Evolutionary conservation across 345 rosid genomes (phyloP), one percentile per base, ranked within the genome.

Genomic region (Gossypium anomalum): DNA sequence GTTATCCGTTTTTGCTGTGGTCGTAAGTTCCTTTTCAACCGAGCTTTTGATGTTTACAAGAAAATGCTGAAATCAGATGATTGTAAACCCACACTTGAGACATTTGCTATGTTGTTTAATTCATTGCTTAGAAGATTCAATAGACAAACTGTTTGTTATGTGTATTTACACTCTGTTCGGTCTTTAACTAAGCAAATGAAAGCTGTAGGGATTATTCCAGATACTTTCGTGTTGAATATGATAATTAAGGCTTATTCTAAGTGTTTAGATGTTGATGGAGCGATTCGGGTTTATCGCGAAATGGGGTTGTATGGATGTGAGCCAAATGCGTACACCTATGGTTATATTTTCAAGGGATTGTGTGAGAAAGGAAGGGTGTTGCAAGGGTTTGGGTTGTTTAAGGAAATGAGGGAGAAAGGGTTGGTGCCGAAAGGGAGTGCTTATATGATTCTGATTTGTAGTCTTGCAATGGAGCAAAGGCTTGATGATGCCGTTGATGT

Each of bases 121-220:
- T 82, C 90, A 1, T 73, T 93, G 79, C 90, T 93, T 27, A 88
- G 94, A 77, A 87, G 91, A 74, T 93, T 94, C 75, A 86, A 87
- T 68, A 89, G 89, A 72, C 78, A 89, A 82, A 82, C 84, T 76
- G 92, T 91, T 10, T 87, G 92, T 71, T 89, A 90, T 29, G 91
- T 93, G 11, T 95, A 91, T 79, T 80, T 95, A 27, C 96, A 91
- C 56, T 85, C 92, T 2, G 94, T 93, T 41, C 87, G 88, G 79
- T 93, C 98, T 1, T 74, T 91, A 61, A 82, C 86, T 0, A 91
- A 90, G 86, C 98, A 95, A 84, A 95, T 93, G 99, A 95, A 95
- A 77, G 78, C 91, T 1, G 75, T 78, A 2, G 98, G 98, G 4
- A 87, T 93, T 44, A 89, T 94, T 45, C 98, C 98, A 0, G 98